A percentile compares a stretch with the other conserved stretches of the same genome.
Evolutionary conservation across 1,284 basidiomycete species (phyloP).

Genomic region (Xanthoconium separans): DNA sequence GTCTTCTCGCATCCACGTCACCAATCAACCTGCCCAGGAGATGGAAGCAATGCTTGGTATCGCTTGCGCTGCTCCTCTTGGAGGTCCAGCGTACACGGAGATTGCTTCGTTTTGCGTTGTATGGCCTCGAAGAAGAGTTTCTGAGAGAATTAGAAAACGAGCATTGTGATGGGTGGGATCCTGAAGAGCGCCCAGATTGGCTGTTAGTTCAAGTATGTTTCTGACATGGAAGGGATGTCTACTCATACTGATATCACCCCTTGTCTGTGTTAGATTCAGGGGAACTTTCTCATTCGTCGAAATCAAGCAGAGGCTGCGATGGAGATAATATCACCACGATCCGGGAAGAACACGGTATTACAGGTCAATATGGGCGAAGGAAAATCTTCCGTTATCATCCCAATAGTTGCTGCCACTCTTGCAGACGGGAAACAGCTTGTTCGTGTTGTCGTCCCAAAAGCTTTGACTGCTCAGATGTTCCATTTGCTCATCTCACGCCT

Average conservation of each 20-base stretch:
- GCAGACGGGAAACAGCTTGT: background rate
- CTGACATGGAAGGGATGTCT: too few relatives aligned
- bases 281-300: background rate
- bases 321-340: background rate
- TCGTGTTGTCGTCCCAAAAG: background rate
- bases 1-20: slow-evolving; percentile 19
- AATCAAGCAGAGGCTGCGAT: background rate
- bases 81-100: background rate
- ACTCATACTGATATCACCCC: too few relatives aligned
- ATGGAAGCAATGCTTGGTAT: background rate
- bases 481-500: background rate
- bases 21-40: background rate
- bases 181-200: background rate
- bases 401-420: background rate
- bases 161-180: background rate
- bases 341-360: background rate
- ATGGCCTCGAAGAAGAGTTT: background rate
- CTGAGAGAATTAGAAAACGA: background rate
- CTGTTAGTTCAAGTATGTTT: background rate
- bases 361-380: background rate
- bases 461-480: background rate
- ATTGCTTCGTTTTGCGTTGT: background rate
- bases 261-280: background rate
- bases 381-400: background rate
- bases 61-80: background rate